A percentile compares a stretch with the other conserved stretches of the same genome.
Conservation (phyloP, 23 red algal genomes). For the Agarophyton chilense region DNA sequence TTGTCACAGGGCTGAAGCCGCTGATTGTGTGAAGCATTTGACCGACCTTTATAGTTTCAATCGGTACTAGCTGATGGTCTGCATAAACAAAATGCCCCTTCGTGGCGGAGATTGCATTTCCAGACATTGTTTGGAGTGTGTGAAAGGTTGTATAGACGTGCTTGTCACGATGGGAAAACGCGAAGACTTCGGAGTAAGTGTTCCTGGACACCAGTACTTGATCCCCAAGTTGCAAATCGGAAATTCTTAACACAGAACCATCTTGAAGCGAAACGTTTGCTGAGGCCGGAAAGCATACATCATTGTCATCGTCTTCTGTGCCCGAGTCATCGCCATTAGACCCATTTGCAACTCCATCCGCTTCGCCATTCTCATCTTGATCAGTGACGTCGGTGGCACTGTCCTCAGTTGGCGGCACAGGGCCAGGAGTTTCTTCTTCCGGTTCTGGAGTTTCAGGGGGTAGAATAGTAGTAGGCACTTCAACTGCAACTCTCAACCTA, state of each 20-base stretch:
- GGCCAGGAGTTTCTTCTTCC: neutral
- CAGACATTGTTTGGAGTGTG: conserved; percentile 14
- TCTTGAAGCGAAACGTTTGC: conserved; percentile 29
- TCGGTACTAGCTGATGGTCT: conserved; percentile 8
- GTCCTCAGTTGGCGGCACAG: neutral
- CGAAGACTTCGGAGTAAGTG: conserved; percentile 14
- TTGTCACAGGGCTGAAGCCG: neutral
- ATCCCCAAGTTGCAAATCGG: conserved; percentile 40
- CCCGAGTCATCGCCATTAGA: neutral
- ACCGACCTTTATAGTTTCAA: conserved; percentile 35
- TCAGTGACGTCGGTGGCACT: neutral
- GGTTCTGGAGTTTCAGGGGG: neutral
- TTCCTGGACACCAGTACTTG: conserved; percentile 10
- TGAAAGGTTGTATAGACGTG: neutral
- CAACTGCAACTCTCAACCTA: neutral
- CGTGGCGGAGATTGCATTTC: conserved; percentile 18
- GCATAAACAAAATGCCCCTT: conserved; percentile 48
- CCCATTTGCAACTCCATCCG: neutral
- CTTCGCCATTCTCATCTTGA: neutral
- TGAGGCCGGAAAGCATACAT: conserved; percentile 55
- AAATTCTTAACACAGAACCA: conserved; percentile 25
- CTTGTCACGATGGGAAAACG: conserved; percentile 56
- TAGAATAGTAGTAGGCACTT: neutral
- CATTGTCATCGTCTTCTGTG: conserved; percentile 66
- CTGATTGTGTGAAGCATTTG: neutral